Conservation (phyloP, 306 rosid genomes). For the Cucurbita moschata region DNA sequence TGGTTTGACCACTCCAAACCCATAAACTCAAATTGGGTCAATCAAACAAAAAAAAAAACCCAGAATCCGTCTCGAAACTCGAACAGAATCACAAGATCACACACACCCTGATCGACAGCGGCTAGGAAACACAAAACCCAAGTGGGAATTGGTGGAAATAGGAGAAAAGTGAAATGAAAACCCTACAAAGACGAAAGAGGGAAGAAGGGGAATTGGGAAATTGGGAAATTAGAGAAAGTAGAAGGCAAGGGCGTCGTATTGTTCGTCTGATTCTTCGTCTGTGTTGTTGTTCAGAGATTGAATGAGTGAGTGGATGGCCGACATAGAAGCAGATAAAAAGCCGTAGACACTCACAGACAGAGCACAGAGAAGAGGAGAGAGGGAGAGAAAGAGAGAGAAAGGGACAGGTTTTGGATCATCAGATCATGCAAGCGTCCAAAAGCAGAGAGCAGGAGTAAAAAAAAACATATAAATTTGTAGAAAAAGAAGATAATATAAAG, state of each 20-base stretch:
- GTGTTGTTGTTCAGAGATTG: slow-evolving; percentile 6
- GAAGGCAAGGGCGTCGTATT: not conserved
- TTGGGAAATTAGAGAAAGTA: not conserved
- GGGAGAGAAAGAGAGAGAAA: not conserved
- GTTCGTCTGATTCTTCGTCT: not conserved
- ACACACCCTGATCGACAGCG: not conserved
- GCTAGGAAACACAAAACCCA: not conserved
- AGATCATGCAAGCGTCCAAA: slow-evolving; percentile 12
- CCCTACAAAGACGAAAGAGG: not conserved
- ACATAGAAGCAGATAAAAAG: slow-evolving; percentile 14
- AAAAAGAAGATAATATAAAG: not conserved
- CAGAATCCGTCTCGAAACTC: not conserved
- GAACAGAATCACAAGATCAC: not conserved
- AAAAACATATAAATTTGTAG: not conserved
- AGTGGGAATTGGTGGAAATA: not conserved
- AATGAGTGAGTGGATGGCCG: slow-evolving; percentile 8
- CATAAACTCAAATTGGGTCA: not conserved
- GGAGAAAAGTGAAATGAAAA: not conserved
- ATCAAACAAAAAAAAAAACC: too few species aligned
- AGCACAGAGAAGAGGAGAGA: not conserved
- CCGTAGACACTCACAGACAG: slow-evolving; percentile 4
- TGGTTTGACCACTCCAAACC: not conserved
- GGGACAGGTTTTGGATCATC: slow-evolving; percentile 1
- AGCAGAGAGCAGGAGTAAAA: not conserved
- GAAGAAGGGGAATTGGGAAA: not conserved